Base-by-base conservation (phyloP, 2,329 filamentous ascomycete genomes). In the Xylaria sp. region DNA sequence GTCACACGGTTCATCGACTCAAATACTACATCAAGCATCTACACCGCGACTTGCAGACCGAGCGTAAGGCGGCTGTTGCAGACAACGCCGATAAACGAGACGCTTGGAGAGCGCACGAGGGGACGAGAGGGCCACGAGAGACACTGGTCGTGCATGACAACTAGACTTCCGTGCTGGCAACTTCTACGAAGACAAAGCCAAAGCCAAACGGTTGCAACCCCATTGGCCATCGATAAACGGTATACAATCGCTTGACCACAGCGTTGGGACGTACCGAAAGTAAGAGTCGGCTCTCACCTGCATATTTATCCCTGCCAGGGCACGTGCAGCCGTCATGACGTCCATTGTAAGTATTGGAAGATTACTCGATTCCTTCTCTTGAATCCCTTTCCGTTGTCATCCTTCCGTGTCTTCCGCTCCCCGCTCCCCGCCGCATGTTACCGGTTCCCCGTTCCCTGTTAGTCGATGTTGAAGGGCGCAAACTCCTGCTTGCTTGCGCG, bases 281-380 rank as follows among this genome's bases (percentile, higher is more conserved):
- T 17, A 35, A 40, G 59, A 54, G 35, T 49, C 42, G 49, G 57
- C 23, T 53, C 50, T 12, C 35, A 47, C 19, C 19, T 57, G 56
- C 59, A 64, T 61, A 23, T 46, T n/a, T 52, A 61, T 63, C 64
- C 66, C 63, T 66, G 65, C 59, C 58, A 33, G 49, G 45, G 40
- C 63, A 45, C n/a, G n/a, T 37, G 59, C 65, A 70, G 69, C 66
- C 71, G 67, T 71, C 69, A 75, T 75, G 73, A 70, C 73, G 65
- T 74, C 73, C 56, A 73, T 75, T 67, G 73, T 75, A 67, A 75
- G 73, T 74, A 54, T 61, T 42, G 40, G 25, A 43, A 25, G 33
- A 57, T 61, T 53, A 37, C 28, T 38, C 42, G 51, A 37, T 54
- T 51, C 33, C 51, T 15, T 51, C 38, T 56, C 55, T 31, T 31